Percentiles rank a stretch among this genome's conserved stretches.
These are phyloP conservation scores for Sugiyamaella japonica DNA, from an alignment of 1,139 yeast genomes.

Conservation along the genomic window DNA sequence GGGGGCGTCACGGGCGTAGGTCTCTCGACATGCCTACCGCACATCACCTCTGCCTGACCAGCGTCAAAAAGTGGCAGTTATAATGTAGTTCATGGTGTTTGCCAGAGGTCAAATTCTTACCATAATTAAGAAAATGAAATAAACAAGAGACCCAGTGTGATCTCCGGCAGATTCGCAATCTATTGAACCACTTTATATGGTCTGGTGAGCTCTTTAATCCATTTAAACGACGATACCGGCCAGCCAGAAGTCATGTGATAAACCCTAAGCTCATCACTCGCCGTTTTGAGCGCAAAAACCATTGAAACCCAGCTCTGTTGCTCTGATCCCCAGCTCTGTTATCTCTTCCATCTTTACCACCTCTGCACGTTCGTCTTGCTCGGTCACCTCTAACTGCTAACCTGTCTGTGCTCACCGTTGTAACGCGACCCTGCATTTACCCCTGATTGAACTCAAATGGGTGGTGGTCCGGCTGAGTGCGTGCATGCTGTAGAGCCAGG, in stretches of 20 bases:
- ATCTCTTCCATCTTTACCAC: no score
- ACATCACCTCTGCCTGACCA: not conserved
- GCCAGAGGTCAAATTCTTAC: not conserved
- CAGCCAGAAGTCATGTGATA: no score
- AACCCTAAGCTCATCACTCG: no score
- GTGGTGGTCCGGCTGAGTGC: not conserved
- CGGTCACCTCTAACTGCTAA: no score
- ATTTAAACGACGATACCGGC: no score
- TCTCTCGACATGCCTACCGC: no score
- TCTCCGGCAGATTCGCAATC: not conserved
- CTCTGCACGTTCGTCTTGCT: no score
- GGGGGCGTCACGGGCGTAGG: no score
- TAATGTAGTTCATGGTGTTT: not conserved
- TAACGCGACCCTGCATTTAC: not conserved
- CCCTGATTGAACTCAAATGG: constrained; percentile 5
- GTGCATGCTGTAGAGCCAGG: not conserved
- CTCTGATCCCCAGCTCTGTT: no score
- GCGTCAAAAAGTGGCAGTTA: not conserved
- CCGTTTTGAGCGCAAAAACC: no score
- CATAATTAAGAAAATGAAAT: not conserved
- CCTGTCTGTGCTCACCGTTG: not conserved
- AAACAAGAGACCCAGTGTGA: not conserved
- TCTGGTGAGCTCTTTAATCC: not conserved
- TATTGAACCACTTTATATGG: not conserved
- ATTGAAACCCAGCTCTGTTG: no score